Evolutionary conservation across 1,284 basidiomycete genomes (phyloP).

Genomic region (Sphagnurus paluster): DNA sequence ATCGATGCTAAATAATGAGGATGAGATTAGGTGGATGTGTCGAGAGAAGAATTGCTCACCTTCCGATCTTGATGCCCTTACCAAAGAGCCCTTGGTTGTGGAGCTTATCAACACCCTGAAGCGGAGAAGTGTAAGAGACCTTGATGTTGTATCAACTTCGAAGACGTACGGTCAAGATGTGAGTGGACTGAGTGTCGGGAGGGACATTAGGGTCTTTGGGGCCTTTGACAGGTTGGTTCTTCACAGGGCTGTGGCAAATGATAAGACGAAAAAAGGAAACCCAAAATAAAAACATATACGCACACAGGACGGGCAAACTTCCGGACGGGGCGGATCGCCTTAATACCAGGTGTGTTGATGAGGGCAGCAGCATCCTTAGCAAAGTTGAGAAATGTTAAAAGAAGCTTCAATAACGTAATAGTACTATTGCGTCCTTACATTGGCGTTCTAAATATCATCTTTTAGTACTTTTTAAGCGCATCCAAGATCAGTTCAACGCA

Average conservation of each 20-base stretch:
- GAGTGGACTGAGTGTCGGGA: slow-evolving; percentile 37
- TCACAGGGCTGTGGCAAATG: slow-evolving; percentile 29
- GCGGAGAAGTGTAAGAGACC: neutral
- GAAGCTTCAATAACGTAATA: neutral
- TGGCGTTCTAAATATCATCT: slow-evolving; percentile 19
- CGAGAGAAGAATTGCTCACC: slow-evolving; percentile 29
- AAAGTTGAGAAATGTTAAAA: slow-evolving; percentile 1
- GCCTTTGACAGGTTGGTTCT: slow-evolving; percentile 30
- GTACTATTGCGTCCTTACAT: slow-evolving; percentile 20
- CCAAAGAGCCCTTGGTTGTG: slow-evolving; percentile 43
- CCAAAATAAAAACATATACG: slow-evolving; percentile 1
- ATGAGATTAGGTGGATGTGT: neutral
- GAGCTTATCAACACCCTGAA: slow-evolving; percentile 45
- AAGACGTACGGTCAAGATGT: slow-evolving; percentile 37
- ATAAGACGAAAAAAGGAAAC: neutral
- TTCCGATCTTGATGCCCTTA: slow-evolving; percentile 45
- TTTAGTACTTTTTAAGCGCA: neutral
- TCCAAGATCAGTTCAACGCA: slow-evolving; percentile 15
- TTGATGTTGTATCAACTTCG: neutral
- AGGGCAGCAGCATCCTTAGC: slow-evolving; percentile 35
- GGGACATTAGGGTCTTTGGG: slow-evolving; percentile 37
- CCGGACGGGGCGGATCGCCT: slow-evolving; percentile 38
- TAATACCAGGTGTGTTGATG: slow-evolving; percentile 33
- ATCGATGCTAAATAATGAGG: slow-evolving; percentile 22
- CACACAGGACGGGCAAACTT: slow-evolving; percentile 34